A percentile compares a stretch with the other conserved stretches of the same genome.
These are phyloP conservation scores for Salix arbutifolia DNA, from an alignment of 345 rosid genomes.

Conservation along the genomic window DNA sequence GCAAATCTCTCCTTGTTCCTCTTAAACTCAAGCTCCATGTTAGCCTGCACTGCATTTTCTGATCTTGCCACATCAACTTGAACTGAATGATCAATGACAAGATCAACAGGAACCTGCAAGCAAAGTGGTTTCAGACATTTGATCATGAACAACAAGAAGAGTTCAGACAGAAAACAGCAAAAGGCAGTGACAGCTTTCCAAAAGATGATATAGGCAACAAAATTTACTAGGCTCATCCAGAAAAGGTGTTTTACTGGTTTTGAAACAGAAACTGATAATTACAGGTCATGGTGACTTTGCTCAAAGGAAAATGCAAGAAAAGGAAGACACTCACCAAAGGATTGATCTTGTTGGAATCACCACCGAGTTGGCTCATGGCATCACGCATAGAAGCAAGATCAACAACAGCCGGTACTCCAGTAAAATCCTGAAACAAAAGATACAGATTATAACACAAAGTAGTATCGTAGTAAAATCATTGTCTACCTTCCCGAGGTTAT, in stretches of 20 bases:
- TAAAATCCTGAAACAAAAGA: slow-evolving; percentile 68
- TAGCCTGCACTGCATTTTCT: slow-evolving; percentile 92
- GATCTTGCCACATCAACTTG: slow-evolving; percentile 97
- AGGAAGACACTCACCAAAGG: slow-evolving; percentile 51
- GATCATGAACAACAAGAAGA: background rate
- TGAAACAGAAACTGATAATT: background rate
- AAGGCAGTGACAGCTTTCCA: background rate
- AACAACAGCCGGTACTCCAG: slow-evolving; percentile 99
- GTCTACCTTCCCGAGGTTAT: background rate
- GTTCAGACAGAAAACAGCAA: background rate
- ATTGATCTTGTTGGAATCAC: slow-evolving; percentile 87
- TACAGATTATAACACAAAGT: slow-evolving; percentile 10
- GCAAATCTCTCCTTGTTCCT: slow-evolving; percentile 97
- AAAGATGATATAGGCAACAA: background rate
- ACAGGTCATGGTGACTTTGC: background rate
- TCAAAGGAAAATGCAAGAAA: background rate
- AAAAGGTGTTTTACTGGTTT: background rate
- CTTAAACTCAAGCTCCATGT: slow-evolving; percentile 92
- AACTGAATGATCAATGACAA: slow-evolving; percentile 96
- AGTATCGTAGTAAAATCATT: background rate
- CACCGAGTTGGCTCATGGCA: slow-evolving; percentile 87
- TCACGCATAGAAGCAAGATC: slow-evolving; percentile 99
- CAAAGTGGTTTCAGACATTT: background rate
- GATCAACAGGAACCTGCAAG: slow-evolving; percentile 91
- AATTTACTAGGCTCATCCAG: too few relatives aligned